Percentiles rank a stretch among this genome's conserved stretches.
Evolutionary conservation across 345 rosid species (phyloP).

Genomic region (Pistacia integerrima): DNA sequence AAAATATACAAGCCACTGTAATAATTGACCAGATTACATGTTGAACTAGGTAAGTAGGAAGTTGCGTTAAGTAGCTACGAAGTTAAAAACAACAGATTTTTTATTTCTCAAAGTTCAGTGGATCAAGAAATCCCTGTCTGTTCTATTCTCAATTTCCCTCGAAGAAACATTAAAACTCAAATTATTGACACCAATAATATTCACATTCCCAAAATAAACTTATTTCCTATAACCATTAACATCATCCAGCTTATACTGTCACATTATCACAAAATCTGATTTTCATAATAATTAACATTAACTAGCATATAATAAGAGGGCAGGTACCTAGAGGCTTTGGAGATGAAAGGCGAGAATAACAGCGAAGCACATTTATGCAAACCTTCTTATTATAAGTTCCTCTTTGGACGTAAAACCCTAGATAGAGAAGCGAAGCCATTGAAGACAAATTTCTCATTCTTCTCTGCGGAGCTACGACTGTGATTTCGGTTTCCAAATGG

Average conservation of each 20-base stretch:
- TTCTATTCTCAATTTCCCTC: neutral
- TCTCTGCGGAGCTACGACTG: neutral
- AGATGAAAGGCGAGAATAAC: slow-evolving; percentile 35
- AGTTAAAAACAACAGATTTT: neutral
- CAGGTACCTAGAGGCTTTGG: slow-evolving; percentile 40
- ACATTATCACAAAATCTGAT: neutral
- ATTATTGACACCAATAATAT: neutral
- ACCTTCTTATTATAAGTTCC: slow-evolving; percentile 17
- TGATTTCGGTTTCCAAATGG: neutral
- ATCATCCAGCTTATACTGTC: neutral
- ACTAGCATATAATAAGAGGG: neutral
- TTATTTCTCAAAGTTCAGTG: neutral
- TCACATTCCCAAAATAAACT: neutral
- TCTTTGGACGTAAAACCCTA: slow-evolving; percentile 18
- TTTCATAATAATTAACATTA: neutral
- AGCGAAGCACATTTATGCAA: slow-evolving; percentile 32
- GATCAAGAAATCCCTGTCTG: slow-evolving; percentile 3
- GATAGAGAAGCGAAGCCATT: slow-evolving; percentile 33
- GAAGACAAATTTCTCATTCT: slow-evolving; percentile 39
- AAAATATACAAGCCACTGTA: neutral
- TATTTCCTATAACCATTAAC: neutral
- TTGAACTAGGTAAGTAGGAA: neutral
- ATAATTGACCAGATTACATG: neutral
- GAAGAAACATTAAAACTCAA: neutral
- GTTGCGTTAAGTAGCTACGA: neutral